These are phyloP conservation scores for Aspergillus bombycis DNA, from an alignment of 2,329 filamentous ascomycete species.

Conservation along the genomic window DNA sequence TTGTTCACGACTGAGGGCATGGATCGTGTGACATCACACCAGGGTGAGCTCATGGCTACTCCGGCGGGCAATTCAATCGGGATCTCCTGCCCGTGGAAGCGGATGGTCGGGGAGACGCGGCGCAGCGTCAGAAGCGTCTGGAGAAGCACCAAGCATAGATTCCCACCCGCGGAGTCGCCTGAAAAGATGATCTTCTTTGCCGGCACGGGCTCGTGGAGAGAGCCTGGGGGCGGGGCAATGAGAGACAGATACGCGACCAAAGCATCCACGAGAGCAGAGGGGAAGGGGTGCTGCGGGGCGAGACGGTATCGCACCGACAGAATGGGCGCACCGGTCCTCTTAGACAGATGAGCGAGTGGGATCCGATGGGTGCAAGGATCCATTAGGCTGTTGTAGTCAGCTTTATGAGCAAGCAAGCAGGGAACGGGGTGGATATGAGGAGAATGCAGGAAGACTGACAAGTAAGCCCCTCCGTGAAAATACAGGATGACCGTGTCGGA, in stretches of 20 bases:
- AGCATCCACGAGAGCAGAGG: conserved; percentile 50
- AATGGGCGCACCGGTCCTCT: conserved; percentile 42
- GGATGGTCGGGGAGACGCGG: conserved; percentile 37
- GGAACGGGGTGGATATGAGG: background rate
- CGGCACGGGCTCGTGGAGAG: conserved; percentile 46
- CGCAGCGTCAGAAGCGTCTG: conserved; percentile 48
- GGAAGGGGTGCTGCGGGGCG: conserved; percentile 53
- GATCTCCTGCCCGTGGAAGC: conserved; percentile 45
- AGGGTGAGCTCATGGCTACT: conserved; percentile 44
- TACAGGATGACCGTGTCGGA: conserved; percentile 49
- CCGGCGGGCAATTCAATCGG: conserved; percentile 46
- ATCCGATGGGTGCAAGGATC: conserved; percentile 49
- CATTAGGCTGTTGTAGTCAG: conserved; percentile 37
- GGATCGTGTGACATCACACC: conserved; percentile 47
- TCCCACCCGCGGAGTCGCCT: conserved; percentile 52
- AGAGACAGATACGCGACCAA: conserved; percentile 53
- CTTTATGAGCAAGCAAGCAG: background rate
- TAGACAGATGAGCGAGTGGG: conserved; percentile 42
- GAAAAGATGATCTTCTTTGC: conserved; percentile 50
- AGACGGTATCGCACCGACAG: conserved; percentile 52
- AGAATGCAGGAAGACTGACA: conserved; percentile 34
- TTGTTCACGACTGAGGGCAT: conserved; percentile 45
- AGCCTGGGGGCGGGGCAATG: conserved; percentile 47
- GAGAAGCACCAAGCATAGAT: conserved; percentile 44
- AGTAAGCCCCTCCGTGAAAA: conserved; percentile 52